Evolutionary conservation across 768 basidiomycete genomes (phyloP).

Genomic region (Suillus cothurnatus): DNA sequence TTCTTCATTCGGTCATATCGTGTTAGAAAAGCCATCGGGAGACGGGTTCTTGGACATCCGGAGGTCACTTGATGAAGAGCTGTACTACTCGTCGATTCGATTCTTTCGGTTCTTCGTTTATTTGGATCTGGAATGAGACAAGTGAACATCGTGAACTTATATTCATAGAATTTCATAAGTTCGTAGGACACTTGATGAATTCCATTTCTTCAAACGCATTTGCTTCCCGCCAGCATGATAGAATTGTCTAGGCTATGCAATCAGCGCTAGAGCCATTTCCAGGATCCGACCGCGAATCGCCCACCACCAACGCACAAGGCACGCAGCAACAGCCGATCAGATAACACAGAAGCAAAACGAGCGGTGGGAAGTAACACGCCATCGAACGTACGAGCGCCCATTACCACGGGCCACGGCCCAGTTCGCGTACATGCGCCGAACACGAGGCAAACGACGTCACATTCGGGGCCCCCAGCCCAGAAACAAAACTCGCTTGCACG

Average conservation of each 20-base stretch:
- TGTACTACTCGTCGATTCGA: neutral
- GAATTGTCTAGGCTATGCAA: neutral
- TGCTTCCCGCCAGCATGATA: neutral
- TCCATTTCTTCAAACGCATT: neutral
- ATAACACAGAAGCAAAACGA: slow-evolving; percentile 1
- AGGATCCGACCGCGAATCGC: slow-evolving; percentile 2
- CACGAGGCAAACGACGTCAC: slow-evolving; percentile 7
- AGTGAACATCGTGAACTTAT: neutral
- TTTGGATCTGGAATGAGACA: neutral
- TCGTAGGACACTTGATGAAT: neutral
- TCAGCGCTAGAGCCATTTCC: neutral
- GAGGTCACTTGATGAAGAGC: slow-evolving; percentile 2
- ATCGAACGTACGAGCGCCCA: slow-evolving; percentile 1
- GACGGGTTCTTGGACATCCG: slow-evolving; percentile 1
- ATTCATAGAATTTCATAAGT: neutral
- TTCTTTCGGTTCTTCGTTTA: neutral
- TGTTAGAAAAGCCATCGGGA: neutral
- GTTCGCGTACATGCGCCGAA: slow-evolving; percentile 6
- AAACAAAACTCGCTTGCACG: neutral
- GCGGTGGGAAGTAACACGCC: slow-evolving; percentile 4
- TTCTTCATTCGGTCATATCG: neutral
- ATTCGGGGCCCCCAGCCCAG: neutral
- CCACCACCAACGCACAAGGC: neutral
- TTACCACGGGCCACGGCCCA: slow-evolving; percentile 3
- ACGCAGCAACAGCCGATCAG: neutral